Conservation (phyloP, 2,329 filamentous ascomycete genomes). For the Mollisiaceae sp. region DNA sequence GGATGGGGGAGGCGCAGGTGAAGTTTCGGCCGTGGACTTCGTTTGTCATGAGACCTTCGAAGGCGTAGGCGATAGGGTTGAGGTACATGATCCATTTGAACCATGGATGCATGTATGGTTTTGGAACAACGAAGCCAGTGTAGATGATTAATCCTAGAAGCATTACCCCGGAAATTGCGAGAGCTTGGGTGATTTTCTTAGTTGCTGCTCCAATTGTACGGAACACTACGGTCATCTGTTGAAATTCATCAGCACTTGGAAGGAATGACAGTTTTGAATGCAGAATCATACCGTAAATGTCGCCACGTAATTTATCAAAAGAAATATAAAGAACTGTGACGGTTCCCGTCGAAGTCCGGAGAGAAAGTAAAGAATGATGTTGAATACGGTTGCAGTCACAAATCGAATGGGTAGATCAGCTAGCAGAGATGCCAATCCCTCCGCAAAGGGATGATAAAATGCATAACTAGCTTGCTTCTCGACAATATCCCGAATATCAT, state of each 20-base stretch:
- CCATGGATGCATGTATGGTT: slow-evolving; percentile 73
- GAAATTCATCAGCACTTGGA: neutral
- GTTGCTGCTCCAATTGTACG: slow-evolving; percentile 53
- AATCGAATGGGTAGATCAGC: neutral
- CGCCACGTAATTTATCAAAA: slow-evolving; percentile 26
- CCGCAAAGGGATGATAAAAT: neutral
- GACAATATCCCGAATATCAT: slow-evolving; percentile 1
- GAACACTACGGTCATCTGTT: slow-evolving; percentile 2
- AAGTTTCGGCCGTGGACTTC: neutral
- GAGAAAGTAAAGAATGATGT: slow-evolving; percentile 62
- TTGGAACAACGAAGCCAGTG: slow-evolving; percentile 47
- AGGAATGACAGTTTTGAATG: neutral
- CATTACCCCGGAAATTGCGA: slow-evolving; percentile 62
- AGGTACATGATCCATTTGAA: slow-evolving; percentile 81
- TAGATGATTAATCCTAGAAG: slow-evolving; percentile 30
- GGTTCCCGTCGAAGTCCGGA: slow-evolving; percentile 68
- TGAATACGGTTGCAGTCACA: neutral
- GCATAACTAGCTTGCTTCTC: slow-evolving; percentile 8
- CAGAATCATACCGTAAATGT: slow-evolving; percentile 15
- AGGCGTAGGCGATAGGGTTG: slow-evolving; percentile 75
- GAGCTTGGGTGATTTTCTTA: slow-evolving; percentile 67
- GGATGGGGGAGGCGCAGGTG: neutral
- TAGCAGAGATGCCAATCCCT: neutral
- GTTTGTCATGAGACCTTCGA: slow-evolving; percentile 71
- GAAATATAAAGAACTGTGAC: slow-evolving; percentile 83